Evolutionary conservation across 2,329 filamentous ascomycete genomes (phyloP).

Genomic region (Aureobasidium sp.): DNA sequence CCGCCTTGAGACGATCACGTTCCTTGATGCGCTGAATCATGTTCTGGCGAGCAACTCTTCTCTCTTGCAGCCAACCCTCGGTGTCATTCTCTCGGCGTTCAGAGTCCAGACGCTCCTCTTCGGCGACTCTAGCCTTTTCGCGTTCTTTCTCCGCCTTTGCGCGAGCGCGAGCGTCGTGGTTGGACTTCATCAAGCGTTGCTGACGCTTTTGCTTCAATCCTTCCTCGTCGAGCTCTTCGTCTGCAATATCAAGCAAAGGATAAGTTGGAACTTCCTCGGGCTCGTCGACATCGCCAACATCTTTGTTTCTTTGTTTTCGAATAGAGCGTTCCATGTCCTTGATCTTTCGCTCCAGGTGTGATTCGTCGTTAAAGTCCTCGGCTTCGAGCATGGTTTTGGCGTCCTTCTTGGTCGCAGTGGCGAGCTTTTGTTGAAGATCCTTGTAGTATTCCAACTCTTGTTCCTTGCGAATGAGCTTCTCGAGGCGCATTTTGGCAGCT

Average conservation of each 20-base stretch:
- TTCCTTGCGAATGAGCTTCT: conserved; percentile 93
- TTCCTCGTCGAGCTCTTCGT: conserved; percentile 89
- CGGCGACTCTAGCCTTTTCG: conserved; percentile 75
- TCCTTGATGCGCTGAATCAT: conserved; percentile 84
- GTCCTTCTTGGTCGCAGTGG: conserved; percentile 76
- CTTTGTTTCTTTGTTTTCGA: conserved; percentile 83
- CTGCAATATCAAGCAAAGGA: conserved; percentile 78
- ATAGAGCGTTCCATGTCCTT: conserved; percentile 88
- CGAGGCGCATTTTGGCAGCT: conserved; percentile 92
- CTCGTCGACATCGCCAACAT: conserved; percentile 75
- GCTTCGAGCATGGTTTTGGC: conserved; percentile 76
- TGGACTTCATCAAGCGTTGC: conserved; percentile 87
- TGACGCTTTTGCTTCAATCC: conserved; percentile 86
- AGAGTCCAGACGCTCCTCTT: conserved; percentile 75
- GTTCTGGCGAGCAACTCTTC: conserved; percentile 62
- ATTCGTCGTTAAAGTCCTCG: conserved; percentile 88
- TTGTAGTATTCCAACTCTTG: conserved; percentile 92
- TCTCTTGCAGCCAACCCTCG: conserved; percentile 79
- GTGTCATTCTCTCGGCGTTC: conserved; percentile 79
- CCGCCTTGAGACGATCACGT: conserved; percentile 83
- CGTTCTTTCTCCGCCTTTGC: conserved; percentile 94
- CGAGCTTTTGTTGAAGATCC: conserved; percentile 65
- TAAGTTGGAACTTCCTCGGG: conserved; percentile 75
- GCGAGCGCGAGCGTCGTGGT: conserved; percentile 85
- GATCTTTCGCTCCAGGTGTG: conserved; percentile 73